phyloP scores from a whole-genome alignment of 495 filamentous ascomycete species.

The Podospora pseudoanserina region DNA sequence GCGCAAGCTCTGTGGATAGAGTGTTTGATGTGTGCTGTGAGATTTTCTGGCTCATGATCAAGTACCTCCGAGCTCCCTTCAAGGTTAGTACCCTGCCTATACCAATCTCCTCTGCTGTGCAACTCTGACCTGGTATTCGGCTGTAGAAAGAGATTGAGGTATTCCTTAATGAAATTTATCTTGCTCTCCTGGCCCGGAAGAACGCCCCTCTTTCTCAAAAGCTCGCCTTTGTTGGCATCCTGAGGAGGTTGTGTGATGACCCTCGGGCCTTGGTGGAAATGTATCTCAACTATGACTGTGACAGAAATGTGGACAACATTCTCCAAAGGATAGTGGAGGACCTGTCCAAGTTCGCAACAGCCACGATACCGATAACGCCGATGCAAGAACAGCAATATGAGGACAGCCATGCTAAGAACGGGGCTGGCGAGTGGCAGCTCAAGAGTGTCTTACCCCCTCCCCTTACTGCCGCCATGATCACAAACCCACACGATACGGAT shows the following conservation, averaged over 20 bases:
- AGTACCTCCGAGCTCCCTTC: constrained; percentile 86
- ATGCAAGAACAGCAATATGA: constrained; percentile 80
- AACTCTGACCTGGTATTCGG: constrained; percentile 12
- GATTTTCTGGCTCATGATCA: constrained; percentile 96
- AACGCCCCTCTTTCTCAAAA: constrained; percentile 88
- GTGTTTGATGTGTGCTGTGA: constrained; percentile 97
- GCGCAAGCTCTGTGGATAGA: constrained; percentile 80
- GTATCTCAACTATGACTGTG: constrained; percentile 98
- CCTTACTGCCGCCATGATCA: constrained; percentile 73
- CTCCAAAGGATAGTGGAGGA: constrained; percentile 95
- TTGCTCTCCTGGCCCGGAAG: constrained; percentile 85
- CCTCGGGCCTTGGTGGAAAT: constrained; percentile 88
- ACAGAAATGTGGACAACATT: constrained; percentile 91
- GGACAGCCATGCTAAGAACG: constrained; percentile 64
- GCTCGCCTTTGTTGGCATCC: constrained; percentile 79
- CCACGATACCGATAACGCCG: constrained; percentile 66
- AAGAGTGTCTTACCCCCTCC: constrained; percentile 80
- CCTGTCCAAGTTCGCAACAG: constrained; percentile 74
- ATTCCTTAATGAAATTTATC: constrained; percentile 95
- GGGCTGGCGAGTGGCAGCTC: constrained; percentile 71
- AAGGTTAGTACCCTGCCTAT: constrained; percentile 58
- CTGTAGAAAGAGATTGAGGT: constrained; percentile 92
- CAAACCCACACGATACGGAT: constrained; percentile 55
- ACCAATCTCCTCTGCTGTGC: background rate
- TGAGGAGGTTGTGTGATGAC: constrained; percentile 80